Base-by-base conservation (phyloP, 495 filamentous ascomycete species). In the Alectoria sarmentosa region DNA sequence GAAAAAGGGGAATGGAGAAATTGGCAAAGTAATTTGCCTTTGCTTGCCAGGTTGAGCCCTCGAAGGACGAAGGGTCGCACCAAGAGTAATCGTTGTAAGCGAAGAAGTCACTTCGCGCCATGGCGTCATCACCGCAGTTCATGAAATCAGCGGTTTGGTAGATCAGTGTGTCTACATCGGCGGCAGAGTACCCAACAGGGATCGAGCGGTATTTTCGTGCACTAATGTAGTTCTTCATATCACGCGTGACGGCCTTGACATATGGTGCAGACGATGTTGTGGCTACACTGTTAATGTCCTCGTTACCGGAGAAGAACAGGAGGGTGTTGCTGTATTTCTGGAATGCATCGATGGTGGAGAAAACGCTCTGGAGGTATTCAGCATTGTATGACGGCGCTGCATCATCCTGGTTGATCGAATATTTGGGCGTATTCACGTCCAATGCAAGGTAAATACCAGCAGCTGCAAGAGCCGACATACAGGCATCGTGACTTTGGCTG, bases 1-100 rank as follows among this genome's bases (percentile, higher is more conserved):
- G 81, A 84, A 97, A 98, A 69, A 97, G 87, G 28, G 93, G 94
- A 57, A 96, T 78, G 67, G 92, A 91, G 73, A 96, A 98, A 70
- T 88, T 86, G 65, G 84, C 87, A 80, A 93, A 96, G 75, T 87
- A 90, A 79, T 89, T 83, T 60, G 97, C 94, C 84, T 97, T 97
- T 74, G 90, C 78, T 73, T 90, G 81, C 92, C 92, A 98, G 67
- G 90, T 91, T 60, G 92, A 90, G 58, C 74, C 81, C 32, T 72
- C 71, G 78, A 90, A 96, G 61, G 88, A 84, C 28, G 91, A 90
- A 59, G 83, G 84, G 69, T 91, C 88, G 72, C 93, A 98, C 93
- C 93, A 98, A 56, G 92, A 96, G 79, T 97, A 97, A 77, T 96
- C 94, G 77, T 98, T 97, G 80, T 96, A 96, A 58, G 91, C 92